Evolutionary conservation across 164 flowering plant species (phyloP).

Genomic region (Magnolia officinalis): DNA sequence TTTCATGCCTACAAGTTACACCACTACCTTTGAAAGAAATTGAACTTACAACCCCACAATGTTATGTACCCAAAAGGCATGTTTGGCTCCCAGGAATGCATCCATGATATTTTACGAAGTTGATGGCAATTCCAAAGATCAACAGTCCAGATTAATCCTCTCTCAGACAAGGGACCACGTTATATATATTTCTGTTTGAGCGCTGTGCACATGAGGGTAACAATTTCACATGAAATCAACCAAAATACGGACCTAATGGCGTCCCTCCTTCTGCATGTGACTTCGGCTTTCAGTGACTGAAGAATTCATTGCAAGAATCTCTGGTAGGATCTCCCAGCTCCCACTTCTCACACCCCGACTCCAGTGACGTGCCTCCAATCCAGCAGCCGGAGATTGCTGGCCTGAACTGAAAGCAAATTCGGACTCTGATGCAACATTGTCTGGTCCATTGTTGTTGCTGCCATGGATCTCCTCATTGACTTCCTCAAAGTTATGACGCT

Average conservation of each 20-base stretch:
- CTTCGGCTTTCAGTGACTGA: constrained; percentile 38
- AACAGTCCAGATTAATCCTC: not conserved
- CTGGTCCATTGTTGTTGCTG: constrained; percentile 65
- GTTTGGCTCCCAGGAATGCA: not conserved
- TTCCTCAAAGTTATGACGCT: constrained; percentile 68
- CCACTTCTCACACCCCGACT: constrained; percentile 69
- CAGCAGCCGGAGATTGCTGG: constrained; percentile 38
- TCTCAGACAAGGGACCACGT: not conserved
- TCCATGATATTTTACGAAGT: not conserved
- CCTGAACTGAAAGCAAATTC: constrained; percentile 52
- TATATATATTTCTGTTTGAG: no score
- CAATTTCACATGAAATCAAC: not conserved
- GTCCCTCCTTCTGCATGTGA: constrained; percentile 16
- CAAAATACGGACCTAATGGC: not conserved
- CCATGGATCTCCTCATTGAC: constrained; percentile 62
- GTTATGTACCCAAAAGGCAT: not conserved
- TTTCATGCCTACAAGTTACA: constrained; percentile 1
- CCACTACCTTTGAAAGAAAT: constrained; percentile 3
- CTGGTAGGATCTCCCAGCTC: constrained; percentile 73
- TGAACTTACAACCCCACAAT: not conserved
- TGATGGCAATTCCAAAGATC: not conserved
- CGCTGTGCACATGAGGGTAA: not conserved
- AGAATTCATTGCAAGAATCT: constrained; percentile 35
- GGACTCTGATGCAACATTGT: constrained; percentile 42
- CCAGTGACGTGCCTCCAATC: constrained; percentile 49